These are phyloP conservation scores for Russula sp. DNA, from an alignment of 768 basidiomycete species.

Conservation along the genomic window DNA sequence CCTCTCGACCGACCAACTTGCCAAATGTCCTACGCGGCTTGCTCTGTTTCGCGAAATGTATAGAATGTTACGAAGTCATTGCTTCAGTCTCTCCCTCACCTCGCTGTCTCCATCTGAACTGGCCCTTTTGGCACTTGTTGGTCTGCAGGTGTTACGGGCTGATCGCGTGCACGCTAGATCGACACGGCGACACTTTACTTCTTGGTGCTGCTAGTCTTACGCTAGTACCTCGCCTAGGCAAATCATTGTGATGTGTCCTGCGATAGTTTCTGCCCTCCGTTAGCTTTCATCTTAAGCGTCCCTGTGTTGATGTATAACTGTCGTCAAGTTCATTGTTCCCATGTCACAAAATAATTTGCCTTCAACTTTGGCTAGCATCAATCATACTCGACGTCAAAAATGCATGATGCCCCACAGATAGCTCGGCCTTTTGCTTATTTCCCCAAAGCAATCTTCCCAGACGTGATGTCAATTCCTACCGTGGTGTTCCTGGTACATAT, in stretches of 20 bases:
- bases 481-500: not conserved
- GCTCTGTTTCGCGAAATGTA: no score
- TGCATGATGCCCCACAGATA: not conserved
- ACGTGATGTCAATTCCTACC: not conserved
- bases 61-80: no score
- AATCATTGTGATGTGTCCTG: not conserved
- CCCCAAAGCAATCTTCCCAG: not conserved
- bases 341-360: no score
- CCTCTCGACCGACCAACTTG: no score
- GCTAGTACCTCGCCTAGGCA: not conserved
- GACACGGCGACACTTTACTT: not conserved
- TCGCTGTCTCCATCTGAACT: no score
- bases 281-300: not conserved
- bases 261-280: not conserved
- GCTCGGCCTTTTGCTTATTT: not conserved
- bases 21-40: no score
- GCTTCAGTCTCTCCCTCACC: no score
- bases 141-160: no score
- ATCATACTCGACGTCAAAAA: not conserved
- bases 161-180: no score
- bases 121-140: no score
- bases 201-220: not conserved
- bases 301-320: not conserved
- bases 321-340: not conserved
- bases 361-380: not conserved